Base-by-base conservation (phyloP, 2,329 filamentous ascomycete species). In the Aspergillus sp. region DNA sequence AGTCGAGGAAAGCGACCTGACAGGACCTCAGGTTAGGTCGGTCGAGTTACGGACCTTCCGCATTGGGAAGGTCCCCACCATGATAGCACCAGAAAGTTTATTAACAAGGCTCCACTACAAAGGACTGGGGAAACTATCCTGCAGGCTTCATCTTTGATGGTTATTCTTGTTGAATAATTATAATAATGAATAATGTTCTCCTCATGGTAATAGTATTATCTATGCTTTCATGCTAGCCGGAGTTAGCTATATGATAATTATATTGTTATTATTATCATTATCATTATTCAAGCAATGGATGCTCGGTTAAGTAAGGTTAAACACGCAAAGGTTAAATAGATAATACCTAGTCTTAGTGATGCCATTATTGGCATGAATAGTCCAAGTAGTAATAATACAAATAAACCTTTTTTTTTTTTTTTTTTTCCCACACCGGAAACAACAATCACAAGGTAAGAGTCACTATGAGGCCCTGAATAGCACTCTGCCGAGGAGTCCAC, bases 11-110 rank as follows among this genome's bases (percentile, higher is more conserved):
- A 9, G 27, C 27, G 27, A 31, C 27, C 27, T 31, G 27, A 31
- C 27, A 31, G 27, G 27, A 31, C 9, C 9, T 8, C 9, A 31
- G 27, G 27, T 11, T 4, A 31, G 15, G 35, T n/a, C 3, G 35
- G 14, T 37, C 12, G 35, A 37, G 35, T 55, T 56, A 51, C n/a
- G 46, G 54, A 56, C 54, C 54, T 56, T 50, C 54, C 46, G 47
- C 25, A 56, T 56, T 44, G 37, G 54, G 54, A 19, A 56, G 39
- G 23, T 19, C 31, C 40, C 25, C 35, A 25, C 40, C 39, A 6
- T 31, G 52, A 54, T 46, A 54, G 43, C 52, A 47, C 23, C 41
- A 54, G 25, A 43, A 43, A 48, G 45, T 55, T 50, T 49, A 55
- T 55, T 43, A 55, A 43, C 7, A 23, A 12, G n/a, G 17, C 51